phyloP scores from a whole-genome alignment of 2,329 filamentous ascomycete genomes.

The Verticillium tricorpus region DNA sequence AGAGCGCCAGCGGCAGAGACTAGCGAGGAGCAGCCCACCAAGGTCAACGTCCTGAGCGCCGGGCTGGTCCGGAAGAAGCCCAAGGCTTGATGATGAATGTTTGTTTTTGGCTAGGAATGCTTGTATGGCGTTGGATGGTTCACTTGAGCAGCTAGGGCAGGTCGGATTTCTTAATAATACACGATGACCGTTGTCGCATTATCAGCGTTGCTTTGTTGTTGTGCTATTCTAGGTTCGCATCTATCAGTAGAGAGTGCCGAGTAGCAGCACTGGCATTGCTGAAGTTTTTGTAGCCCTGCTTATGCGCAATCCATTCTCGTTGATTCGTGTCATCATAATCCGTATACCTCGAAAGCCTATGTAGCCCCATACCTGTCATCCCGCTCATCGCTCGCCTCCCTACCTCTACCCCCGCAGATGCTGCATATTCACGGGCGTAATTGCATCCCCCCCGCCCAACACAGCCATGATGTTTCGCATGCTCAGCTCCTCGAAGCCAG shows the following conservation, averaged over 20 bases:
- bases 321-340: conserved; percentile 12
- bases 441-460: conserved; percentile 41
- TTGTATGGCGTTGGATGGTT: neutral
- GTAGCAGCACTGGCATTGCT: too few species aligned
- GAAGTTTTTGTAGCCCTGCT: too few species aligned
- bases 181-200: neutral
- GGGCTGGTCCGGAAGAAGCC: conserved; percentile 54
- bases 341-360: neutral
- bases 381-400: too few species aligned
- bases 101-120: neutral
- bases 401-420: conserved; percentile 26
- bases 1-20: conserved; percentile 21
- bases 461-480: conserved; percentile 64
- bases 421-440: conserved; percentile 61
- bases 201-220: too few species aligned
- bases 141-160: neutral
- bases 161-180: neutral
- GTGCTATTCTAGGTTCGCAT: too few species aligned
- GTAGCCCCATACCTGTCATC: too few species aligned
- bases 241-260: too few species aligned
- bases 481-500: conserved; percentile 61
- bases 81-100: conserved; percentile 30
- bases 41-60: conserved; percentile 42
- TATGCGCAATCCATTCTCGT: neutral
- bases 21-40: conserved; percentile 8